Base-by-base conservation (phyloP, 2,329 filamentous ascomycete species). In the Trichoderma aggressivum region DNA sequence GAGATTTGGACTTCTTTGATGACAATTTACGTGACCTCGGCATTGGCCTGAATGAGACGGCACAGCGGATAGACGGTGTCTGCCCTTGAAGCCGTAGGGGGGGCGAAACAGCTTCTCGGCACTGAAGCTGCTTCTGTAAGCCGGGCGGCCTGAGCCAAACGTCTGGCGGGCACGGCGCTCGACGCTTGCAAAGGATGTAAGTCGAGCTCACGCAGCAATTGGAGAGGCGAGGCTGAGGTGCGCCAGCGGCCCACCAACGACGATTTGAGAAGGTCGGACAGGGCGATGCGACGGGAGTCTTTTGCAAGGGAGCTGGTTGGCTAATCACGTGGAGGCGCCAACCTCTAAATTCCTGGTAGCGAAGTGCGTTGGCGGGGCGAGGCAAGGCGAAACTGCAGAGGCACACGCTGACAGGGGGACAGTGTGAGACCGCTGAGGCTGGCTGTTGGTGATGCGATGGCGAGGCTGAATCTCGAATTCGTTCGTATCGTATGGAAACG, bases 151-250 rank as follows among this genome's bases (percentile, higher is more conserved):
- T 75, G 72, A 74, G 72, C 76, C 64, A 67, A 76, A 70, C 75
- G 76, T 75, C 74, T 72, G 75, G 70, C 75, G 72, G 74, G 70
- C 74, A 72, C 76, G 76, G 75, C 76, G 74, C 72, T 74, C 75
- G 74, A 77, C 74, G 78, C 77, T 78, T 74, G n/a, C n/a, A 60
- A 74, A 75, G 78, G 70, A 74, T 80, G 73, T 79, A 77, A 79
- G 78, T 78, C 77, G 77, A 75, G 73, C 75, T 36, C 71, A 75
- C 75, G 74, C 75, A 76, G 72, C 73, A 70, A 75, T 73, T 73
- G 61, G 65, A 71, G 72, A 64, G 72, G 56, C 71, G 66, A 72
- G 73, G 74, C 73, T 74, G 74, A 50, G 62, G 55, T 69, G 71
- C 66, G 66, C 65, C 70, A 30, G 55, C 58, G 66, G 70, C 70